Conservation (phyloP, 805 yeast species). For the Yamadazyma nakazawae region DNA sequence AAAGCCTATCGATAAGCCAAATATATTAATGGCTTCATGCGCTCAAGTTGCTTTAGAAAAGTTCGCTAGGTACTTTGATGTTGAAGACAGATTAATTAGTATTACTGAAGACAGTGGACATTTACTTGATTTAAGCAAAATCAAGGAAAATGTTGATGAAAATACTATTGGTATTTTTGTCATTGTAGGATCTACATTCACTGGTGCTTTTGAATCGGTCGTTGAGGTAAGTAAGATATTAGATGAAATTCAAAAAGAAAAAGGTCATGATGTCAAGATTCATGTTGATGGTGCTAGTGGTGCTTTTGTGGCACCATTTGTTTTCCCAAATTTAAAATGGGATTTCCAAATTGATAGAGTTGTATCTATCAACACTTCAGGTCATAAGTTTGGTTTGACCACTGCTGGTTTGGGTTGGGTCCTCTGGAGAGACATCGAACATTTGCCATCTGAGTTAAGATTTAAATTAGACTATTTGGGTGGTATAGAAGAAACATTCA, state of each 20-base stretch:
- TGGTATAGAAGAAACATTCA: slow-evolving; percentile 83
- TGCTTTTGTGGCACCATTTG: slow-evolving; percentile 83
- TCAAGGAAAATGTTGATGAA: slow-evolving; percentile 72
- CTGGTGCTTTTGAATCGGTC: slow-evolving; percentile 88
- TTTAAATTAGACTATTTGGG: slow-evolving; percentile 84
- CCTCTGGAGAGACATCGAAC: slow-evolving; percentile 64
- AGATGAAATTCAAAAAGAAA: slow-evolving; percentile 64
- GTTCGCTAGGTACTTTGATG: slow-evolving; percentile 92
- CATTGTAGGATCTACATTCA: slow-evolving; percentile 86
- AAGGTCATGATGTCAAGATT: slow-evolving; percentile 69
- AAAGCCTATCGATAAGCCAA: slow-evolving; percentile 62
- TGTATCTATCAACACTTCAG: slow-evolving; percentile 81
- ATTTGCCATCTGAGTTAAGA: slow-evolving; percentile 67
- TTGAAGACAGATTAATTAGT: slow-evolving; percentile 74
- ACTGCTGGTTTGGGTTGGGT: slow-evolving; percentile 95
- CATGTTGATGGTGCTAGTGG: slow-evolving; percentile 96
- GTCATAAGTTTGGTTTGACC: slow-evolving; percentile 89
- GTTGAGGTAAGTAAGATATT: slow-evolving; percentile 56
- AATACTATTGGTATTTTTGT: slow-evolving; percentile 91
- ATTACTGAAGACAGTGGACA: slow-evolving; percentile 60
- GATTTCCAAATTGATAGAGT: slow-evolving; percentile 79
- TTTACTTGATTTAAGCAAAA: slow-evolving; percentile 56
- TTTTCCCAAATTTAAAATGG: slow-evolving; percentile 75
- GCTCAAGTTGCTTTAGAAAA: slow-evolving; percentile 94
- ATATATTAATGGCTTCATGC: slow-evolving; percentile 87